Percentiles rank a stretch among this genome's conserved stretches.
phyloP scores from a whole-genome alignment of 306 rosid species.

The Albizia julibrissin region DNA sequence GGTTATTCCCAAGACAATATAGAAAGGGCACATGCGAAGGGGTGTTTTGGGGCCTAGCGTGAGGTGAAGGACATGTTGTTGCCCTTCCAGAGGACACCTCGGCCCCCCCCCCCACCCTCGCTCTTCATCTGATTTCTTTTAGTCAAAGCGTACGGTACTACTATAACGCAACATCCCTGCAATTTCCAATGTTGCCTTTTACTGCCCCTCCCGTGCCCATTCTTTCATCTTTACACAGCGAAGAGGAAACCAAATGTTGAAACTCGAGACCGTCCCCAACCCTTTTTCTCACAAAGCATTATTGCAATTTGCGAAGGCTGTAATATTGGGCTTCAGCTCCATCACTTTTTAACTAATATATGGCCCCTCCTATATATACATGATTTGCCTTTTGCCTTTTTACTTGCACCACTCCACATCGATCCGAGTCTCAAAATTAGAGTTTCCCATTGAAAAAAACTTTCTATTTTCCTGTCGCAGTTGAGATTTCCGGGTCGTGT shows the following conservation, averaged over 20 bases:
- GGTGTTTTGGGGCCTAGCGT: constrained; percentile 38
- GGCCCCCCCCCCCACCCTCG: constrained; percentile 52
- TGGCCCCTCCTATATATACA: neutral
- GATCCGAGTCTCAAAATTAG: neutral
- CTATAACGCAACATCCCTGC: constrained; percentile 44
- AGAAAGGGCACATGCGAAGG: constrained; percentile 1
- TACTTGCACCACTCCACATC: neutral
- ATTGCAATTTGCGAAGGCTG: neutral
- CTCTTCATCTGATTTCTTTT: constrained; percentile 5
- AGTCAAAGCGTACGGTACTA: neutral
- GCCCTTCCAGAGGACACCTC: constrained; percentile 50
- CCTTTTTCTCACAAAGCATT: neutral
- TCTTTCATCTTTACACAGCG: constrained; percentile 31
- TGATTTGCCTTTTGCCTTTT: constrained; percentile 16
- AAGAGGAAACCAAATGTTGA: constrained; percentile 28
- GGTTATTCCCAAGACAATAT: neutral
- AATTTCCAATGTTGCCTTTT: constrained; percentile 43
- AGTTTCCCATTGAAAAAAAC: constrained; percentile 32
- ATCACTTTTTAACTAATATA: neutral
- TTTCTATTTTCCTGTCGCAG: constrained; percentile 28
- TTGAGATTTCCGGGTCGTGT: constrained; percentile 25
- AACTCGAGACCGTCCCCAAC: constrained; percentile 7
- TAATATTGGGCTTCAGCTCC: constrained; percentile 1
- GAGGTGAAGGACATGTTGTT: constrained; percentile 40
- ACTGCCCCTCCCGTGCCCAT: constrained; percentile 8